A percentile compares a stretch with the other conserved stretches of the same genome.
These are phyloP conservation scores for Apostasia ramifera DNA, from an alignment of 106 monocot genomes.

Conservation along the genomic window DNA sequence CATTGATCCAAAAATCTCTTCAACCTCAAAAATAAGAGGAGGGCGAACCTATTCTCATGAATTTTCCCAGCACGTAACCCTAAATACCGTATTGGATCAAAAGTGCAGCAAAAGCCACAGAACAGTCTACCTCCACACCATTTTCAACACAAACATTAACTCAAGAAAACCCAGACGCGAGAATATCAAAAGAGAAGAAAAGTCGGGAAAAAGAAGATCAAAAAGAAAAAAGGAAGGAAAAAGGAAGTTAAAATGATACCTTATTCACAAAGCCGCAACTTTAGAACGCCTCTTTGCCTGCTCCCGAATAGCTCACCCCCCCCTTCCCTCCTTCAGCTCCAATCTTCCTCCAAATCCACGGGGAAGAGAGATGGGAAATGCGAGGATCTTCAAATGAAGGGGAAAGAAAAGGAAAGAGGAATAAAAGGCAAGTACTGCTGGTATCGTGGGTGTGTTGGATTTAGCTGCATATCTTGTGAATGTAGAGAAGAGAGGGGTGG, in stretches of 20 bases:
- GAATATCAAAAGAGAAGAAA: not conserved
- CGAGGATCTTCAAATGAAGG: not conserved
- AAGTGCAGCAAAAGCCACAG: not conserved
- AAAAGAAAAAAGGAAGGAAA: too few relatives aligned
- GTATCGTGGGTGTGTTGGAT: not conserved
- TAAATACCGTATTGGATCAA: not conserved
- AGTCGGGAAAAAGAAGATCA: not conserved
- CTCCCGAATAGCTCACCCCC: not conserved
- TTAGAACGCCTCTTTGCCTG: not conserved
- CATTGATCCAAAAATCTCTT: too few relatives aligned
- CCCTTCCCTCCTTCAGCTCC: not conserved
- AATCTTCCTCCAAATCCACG: not conserved
- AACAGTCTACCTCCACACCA: not conserved
- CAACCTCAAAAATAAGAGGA: too few relatives aligned
- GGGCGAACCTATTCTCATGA: not conserved
- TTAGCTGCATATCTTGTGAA: not conserved
- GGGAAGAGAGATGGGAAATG: not conserved
- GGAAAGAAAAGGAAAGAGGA: not conserved
- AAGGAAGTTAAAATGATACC: not conserved
- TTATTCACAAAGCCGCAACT: conserved; percentile 3
- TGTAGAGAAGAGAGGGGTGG: not conserved
- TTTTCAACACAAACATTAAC: not conserved
- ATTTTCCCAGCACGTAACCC: not conserved
- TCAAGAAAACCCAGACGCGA: not conserved
- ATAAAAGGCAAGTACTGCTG: too few relatives aligned